These are phyloP conservation scores for Saxispiralis lemnorum DNA, from an alignment of 495 filamentous ascomycete genomes.

Conservation along the genomic window DNA sequence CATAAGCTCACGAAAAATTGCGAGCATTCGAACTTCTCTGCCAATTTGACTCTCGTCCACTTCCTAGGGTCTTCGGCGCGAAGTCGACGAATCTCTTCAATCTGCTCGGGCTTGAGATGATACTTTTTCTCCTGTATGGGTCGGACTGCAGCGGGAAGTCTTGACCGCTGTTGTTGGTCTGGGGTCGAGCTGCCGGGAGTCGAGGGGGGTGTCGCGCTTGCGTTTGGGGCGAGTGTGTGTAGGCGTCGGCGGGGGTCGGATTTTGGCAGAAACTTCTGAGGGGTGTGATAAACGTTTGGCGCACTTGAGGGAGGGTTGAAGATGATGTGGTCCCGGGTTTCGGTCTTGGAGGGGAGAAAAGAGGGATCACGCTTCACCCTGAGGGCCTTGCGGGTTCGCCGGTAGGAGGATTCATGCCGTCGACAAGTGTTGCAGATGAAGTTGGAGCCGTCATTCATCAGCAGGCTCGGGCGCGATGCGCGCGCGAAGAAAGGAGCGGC, in stretches of 20 bases:
- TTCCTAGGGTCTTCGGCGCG: constrained; percentile 45
- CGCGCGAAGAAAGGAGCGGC: background rate
- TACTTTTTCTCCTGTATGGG: constrained; percentile 44
- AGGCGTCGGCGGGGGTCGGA: constrained; percentile 54
- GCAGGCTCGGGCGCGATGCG: background rate
- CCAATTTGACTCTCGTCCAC: constrained; percentile 56
- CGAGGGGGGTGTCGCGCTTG: constrained; percentile 3
- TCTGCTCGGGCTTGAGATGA: constrained; percentile 54
- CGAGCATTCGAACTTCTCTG: constrained; percentile 60
- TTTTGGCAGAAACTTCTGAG: constrained; percentile 71
- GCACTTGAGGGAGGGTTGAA: constrained; percentile 86
- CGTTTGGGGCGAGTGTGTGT: constrained; percentile 20
- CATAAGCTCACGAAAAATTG: constrained; percentile 50
- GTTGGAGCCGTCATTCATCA: background rate
- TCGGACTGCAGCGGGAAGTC: constrained; percentile 40
- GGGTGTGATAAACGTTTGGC: constrained; percentile 70
- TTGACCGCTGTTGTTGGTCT: constrained; percentile 8
- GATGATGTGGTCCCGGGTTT: constrained; percentile 51
- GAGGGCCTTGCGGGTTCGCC: constrained; percentile 54
- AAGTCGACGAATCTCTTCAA: constrained; percentile 62
- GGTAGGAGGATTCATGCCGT: constrained; percentile 50
- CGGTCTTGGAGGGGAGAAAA: constrained; percentile 31
- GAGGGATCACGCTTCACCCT: constrained; percentile 56
- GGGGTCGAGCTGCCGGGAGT: background rate
- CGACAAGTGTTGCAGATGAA: constrained; percentile 13